Percentiles rank a stretch among this genome's conserved stretches.
These are phyloP conservation scores for Amaranthus cruentus DNA, from an alignment of 148 eudicot species.

Conservation along the genomic window DNA sequence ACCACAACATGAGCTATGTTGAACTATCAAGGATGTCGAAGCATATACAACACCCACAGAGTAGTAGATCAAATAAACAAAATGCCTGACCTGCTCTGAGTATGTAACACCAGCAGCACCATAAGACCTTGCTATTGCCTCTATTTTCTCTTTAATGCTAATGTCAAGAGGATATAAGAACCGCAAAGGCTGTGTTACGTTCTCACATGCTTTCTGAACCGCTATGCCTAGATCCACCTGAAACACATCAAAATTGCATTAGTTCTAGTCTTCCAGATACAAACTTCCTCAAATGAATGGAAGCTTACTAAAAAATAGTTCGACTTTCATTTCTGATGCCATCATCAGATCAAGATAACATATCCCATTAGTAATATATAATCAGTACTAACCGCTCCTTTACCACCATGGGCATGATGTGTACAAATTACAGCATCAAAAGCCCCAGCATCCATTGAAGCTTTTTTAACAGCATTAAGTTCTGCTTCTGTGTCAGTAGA, in stretches of 20 bases:
- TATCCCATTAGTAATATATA: background rate
- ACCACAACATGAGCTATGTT: background rate
- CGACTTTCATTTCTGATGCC: background rate
- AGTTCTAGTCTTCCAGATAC: background rate
- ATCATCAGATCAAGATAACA: background rate
- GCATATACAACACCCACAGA: background rate
- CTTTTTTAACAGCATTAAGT: constrained; percentile 70
- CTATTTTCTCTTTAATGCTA: constrained; percentile 94
- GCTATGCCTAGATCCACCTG: constrained; percentile 97
- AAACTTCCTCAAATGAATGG: background rate
- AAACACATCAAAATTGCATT: constrained; percentile 14
- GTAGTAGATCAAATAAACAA: constrained; percentile 1
- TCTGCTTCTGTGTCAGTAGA: constrained; percentile 87
- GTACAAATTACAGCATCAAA: constrained; percentile 96
- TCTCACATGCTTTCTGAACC: constrained; percentile 94
- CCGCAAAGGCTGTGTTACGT: constrained; percentile 57
- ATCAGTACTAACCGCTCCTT: constrained; percentile 87
- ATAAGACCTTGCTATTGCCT: constrained; percentile 92
- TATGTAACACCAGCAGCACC: constrained; percentile 98
- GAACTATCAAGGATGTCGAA: background rate
- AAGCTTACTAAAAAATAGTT: background rate
- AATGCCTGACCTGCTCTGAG: constrained; percentile 66
- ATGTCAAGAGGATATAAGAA: constrained; percentile 86
- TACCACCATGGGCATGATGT: constrained; percentile 99
- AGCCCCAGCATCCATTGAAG: constrained; percentile 83